phyloP scores from a whole-genome alignment of 768 basidiomycete genomes.

The Nidularia pulvinata region DNA sequence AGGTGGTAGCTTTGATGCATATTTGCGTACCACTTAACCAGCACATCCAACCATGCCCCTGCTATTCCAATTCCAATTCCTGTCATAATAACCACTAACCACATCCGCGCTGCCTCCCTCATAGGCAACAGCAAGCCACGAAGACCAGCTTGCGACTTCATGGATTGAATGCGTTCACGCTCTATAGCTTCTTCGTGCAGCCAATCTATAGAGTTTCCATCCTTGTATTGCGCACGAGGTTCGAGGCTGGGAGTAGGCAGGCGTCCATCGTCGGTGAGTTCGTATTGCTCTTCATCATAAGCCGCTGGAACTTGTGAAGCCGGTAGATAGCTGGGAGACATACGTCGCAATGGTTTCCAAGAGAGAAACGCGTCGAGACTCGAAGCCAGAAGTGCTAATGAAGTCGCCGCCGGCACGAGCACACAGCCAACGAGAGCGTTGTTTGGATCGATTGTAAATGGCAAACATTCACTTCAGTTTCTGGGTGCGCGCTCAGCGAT shows the following conservation, averaged over 20 bases:
- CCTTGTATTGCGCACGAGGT: constrained; percentile 41
- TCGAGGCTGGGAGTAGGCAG: constrained; percentile 23
- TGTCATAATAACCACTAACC: constrained; percentile 68
- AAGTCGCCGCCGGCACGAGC: too few relatives aligned
- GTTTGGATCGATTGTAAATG: not conserved
- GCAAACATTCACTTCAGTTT: not conserved
- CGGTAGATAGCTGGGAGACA: constrained; percentile 20
- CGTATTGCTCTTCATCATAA: constrained; percentile 30
- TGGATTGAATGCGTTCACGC: constrained; percentile 49
- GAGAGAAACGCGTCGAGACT: not conserved
- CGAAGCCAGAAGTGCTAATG: too few relatives aligned
- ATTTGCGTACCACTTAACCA: constrained; percentile 63
- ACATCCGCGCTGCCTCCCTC: constrained; percentile 57
- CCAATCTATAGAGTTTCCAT: constrained; percentile 71
- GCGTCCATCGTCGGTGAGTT: constrained; percentile 42
- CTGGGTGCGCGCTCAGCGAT: not conserved
- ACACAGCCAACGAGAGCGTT: not conserved
- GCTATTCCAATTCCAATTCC: constrained; percentile 67
- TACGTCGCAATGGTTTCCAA: constrained; percentile 12
- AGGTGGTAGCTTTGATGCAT: constrained; percentile 1
- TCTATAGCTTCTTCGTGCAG: constrained; percentile 64
- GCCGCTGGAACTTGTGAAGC: constrained; percentile 15
- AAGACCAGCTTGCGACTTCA: constrained; percentile 51
- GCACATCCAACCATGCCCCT: constrained; percentile 72
- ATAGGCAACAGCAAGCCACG: constrained; percentile 55